phyloP scores from a whole-genome alignment of 768 basidiomycete species.

The Wakefieldia striispora region DNA sequence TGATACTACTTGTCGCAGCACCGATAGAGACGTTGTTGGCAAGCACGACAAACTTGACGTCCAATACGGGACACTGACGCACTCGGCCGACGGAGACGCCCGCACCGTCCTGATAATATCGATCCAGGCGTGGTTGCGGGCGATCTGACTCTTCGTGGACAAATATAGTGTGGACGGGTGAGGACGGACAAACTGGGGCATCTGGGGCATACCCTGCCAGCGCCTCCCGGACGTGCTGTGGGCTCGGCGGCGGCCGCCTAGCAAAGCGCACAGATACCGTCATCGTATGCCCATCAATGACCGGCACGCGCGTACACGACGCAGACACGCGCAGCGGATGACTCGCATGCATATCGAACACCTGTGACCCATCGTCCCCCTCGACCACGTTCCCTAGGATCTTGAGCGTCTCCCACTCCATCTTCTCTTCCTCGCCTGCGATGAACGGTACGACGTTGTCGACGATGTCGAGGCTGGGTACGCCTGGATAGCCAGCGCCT shows the following conservation, averaged over 20 bases:
- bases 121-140: conserved; percentile 91
- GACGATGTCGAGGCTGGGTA: conserved; percentile 83
- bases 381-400: conserved; percentile 83
- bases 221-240: conserved; percentile 85
- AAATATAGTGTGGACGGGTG: conserved; percentile 78
- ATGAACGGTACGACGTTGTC: conserved; percentile 98
- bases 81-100: conserved; percentile 90
- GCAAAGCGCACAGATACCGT: conserved; percentile 86
- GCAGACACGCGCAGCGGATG: conserved; percentile 88
- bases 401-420: conserved; percentile 98
- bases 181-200: conserved; percentile 78
- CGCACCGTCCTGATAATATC: conserved; percentile 87
- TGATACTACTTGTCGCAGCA: conserved; percentile 94
- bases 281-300: conserved; percentile 93
- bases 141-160: conserved; percentile 93
- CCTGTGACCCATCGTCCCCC: conserved; percentile 49
- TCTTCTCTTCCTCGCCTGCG: conserved; percentile 92
- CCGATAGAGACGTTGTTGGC: conserved; percentile 94
- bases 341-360: conserved; percentile 84
- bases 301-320: conserved; percentile 91
- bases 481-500: conserved; percentile 96
- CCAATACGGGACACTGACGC: conserved; percentile 86
- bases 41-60: conserved; percentile 93
- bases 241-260: conserved; percentile 74
- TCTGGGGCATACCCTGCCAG: conserved; percentile 72